Conservation (phyloP, 2,329 filamentous ascomycete genomes). For the Nannizzia gypsea region DNA sequence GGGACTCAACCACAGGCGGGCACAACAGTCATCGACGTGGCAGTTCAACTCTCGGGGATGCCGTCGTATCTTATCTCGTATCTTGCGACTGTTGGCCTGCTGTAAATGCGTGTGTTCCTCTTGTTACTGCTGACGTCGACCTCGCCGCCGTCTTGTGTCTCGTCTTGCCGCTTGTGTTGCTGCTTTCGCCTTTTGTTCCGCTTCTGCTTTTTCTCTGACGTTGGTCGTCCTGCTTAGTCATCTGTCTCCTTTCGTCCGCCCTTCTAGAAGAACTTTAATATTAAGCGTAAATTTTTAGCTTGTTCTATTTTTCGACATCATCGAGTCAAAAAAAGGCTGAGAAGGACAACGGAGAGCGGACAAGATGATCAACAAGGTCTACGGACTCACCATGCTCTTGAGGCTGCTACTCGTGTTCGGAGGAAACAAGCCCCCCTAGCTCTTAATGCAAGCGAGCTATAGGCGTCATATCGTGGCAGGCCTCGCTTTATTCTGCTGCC, state of each 20-base stretch:
- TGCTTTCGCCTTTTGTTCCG: neutral
- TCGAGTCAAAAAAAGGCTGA: neutral
- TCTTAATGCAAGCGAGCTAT: neutral
- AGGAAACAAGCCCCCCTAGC: neutral
- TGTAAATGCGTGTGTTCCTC: neutral
- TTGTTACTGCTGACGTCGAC: too few relatives aligned
- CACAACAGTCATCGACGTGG: neutral
- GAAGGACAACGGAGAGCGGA: neutral
- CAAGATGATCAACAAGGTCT: neutral
- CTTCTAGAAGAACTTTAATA: neutral
- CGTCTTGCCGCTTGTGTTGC: neutral
- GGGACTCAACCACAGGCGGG: neutral
- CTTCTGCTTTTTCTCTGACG: neutral
- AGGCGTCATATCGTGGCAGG: neutral
- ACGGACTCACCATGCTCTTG: neutral
- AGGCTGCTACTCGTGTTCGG: neutral
- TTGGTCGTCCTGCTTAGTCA: neutral
- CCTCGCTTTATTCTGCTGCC: neutral
- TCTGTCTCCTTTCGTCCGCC: neutral
- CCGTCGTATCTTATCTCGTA: neutral
- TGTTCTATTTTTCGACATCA: neutral
- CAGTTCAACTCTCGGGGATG: too few relatives aligned
- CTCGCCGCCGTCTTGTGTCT: neutral
- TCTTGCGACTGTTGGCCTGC: neutral
- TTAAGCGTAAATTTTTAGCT: neutral